Conservation (phyloP, 345 rosid species). For the Bruguiera sexangula region DNA sequence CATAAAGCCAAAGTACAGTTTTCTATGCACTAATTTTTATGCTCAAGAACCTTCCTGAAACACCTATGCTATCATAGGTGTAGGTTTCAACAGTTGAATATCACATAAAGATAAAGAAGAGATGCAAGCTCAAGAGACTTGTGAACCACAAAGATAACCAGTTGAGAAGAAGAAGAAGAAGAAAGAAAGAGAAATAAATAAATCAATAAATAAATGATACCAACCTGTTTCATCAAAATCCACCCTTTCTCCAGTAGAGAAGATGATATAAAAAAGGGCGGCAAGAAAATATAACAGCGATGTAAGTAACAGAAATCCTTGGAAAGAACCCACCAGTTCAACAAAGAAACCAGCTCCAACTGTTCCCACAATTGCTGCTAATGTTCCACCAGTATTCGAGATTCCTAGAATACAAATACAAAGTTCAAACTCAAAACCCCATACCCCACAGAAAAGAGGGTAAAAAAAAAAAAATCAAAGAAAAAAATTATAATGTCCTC, state of each 20-base stretch:
- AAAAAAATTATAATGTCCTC: too few species aligned
- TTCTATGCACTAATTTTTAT: too few species aligned
- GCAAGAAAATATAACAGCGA: conserved; percentile 62
- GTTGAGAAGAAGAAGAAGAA: conserved; percentile 5
- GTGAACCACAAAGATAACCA: neutral
- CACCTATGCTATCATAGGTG: too few species aligned
- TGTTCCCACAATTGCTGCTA: conserved; percentile 90
- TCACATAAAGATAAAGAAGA: neutral
- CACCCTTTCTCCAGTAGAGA: conserved; percentile 80
- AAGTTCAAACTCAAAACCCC: neutral
- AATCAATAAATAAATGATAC: conserved; percentile 7
- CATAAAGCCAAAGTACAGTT: too few species aligned
- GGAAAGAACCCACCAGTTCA: conserved; percentile 83
- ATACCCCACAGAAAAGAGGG: too few species aligned
- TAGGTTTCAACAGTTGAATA: too few species aligned
- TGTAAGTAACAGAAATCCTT: conserved; percentile 81
- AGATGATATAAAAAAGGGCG: conserved; percentile 67
- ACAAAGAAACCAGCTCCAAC: conserved; percentile 95
- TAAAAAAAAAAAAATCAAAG: too few species aligned
- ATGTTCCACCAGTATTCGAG: conserved; percentile 78
- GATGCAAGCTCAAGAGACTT: neutral
- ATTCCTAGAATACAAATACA: conserved; percentile 51
- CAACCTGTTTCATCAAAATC: conserved; percentile 58
- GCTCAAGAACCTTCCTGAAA: too few species aligned
- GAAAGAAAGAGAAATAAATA: neutral